phyloP scores from a whole-genome alignment of 768 basidiomycete genomes.

The Russula brevipes region DNA sequence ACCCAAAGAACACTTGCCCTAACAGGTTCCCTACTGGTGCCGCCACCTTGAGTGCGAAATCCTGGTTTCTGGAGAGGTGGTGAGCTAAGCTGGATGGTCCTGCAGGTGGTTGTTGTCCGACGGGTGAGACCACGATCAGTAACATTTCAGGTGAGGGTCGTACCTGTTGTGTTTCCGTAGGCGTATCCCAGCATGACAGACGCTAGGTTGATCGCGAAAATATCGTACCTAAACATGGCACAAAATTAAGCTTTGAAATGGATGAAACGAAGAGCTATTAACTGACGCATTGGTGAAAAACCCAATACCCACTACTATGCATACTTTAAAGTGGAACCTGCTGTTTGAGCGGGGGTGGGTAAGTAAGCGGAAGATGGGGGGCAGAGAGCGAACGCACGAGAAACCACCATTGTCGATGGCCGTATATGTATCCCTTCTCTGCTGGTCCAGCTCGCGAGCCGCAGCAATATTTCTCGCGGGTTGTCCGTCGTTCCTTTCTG shows the following conservation, averaged over 20 bases:
- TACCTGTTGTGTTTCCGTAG: conserved; percentile 44
- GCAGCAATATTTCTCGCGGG: background rate
- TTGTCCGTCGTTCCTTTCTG: no score
- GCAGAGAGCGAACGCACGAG: conserved; percentile 44
- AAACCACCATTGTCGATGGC: conserved; percentile 86
- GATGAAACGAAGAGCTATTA: background rate
- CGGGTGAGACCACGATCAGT: background rate
- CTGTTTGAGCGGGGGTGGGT: conserved; percentile 22
- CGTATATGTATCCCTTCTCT: conserved; percentile 71
- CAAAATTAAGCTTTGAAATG: no score
- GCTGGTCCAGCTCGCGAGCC: conserved; percentile 47
- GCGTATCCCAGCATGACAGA: conserved; percentile 79
- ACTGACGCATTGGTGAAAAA: conserved; percentile 85
- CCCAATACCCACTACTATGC: conserved; percentile 60
- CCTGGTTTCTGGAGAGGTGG: conserved; percentile 13
- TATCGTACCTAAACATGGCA: conserved; percentile 53
- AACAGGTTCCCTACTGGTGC: conserved; percentile 39
- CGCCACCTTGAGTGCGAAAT: conserved; percentile 40
- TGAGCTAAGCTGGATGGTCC: background rate
- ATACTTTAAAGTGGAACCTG: conserved; percentile 48
- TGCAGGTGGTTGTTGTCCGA: background rate
- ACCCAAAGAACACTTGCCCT: conserved; percentile 42
- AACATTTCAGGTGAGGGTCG: background rate
- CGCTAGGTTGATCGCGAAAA: conserved; percentile 86
- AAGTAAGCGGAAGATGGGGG: background rate